Conservation (phyloP, 768 basidiomycete species). For the Tephrocybe sp. region DNA sequence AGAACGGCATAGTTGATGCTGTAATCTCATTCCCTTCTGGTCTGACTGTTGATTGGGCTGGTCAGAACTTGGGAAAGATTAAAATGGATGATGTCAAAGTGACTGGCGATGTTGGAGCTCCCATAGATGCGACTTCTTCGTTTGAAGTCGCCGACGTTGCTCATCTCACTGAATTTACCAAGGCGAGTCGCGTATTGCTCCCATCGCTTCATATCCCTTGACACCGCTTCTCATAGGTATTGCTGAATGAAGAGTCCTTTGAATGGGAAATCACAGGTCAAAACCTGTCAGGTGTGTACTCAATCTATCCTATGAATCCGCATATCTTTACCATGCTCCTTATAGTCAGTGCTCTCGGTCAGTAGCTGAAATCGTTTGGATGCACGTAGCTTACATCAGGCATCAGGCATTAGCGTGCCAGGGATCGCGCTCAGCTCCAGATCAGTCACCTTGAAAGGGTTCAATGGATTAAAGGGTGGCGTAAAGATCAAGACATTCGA, state of each 20-base stretch:
- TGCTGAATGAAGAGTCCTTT: conserved; percentile 65
- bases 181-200: conserved; percentile 29
- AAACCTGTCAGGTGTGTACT: conserved; percentile 52
- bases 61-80: conserved; percentile 54
- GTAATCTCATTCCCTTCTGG: conserved; percentile 63
- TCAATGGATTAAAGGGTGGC: conserved; percentile 62
- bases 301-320: not conserved
- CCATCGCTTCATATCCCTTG: not conserved
- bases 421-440: conserved; percentile 55
- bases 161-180: conserved; percentile 63
- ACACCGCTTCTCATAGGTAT: conserved; percentile 28
- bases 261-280: conserved; percentile 67
- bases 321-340: conserved; percentile 4
- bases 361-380: conserved; percentile 2
- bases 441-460: conserved; percentile 62
- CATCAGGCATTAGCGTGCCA: conserved; percentile 52
- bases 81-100: conserved; percentile 58
- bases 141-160: conserved; percentile 59
- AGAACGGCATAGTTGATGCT: conserved; percentile 52
- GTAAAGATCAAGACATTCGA: conserved; percentile 68
- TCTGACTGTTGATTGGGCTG: conserved; percentile 58
- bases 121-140: conserved; percentile 47
- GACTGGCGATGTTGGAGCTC: conserved; percentile 61
- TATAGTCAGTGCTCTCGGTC: conserved; percentile 56
- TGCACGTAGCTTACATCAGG: not conserved